Percentiles rank a stretch among this genome's conserved stretches.
These are phyloP conservation scores for Phytophthora idaei DNA, from an alignment of 352 stramenopile species.

Conservation along the genomic window DNA sequence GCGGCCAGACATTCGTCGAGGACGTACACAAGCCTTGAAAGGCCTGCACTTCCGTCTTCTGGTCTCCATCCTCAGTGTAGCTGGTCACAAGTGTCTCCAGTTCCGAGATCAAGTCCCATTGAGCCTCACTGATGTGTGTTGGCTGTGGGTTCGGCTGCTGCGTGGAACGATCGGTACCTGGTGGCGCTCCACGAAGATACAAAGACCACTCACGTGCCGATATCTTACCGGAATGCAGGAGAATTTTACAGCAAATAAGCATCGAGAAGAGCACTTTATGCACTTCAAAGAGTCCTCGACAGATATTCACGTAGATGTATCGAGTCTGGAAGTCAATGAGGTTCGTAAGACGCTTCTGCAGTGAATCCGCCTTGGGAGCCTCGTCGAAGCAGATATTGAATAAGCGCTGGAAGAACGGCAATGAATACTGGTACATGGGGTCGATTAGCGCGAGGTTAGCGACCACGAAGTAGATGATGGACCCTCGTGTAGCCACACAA, in stretches of 20 bases:
- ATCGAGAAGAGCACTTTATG: conserved; percentile 95
- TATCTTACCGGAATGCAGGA: conserved; percentile 83
- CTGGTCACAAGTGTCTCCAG: conserved; percentile 66
- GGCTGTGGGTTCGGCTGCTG: conserved; percentile 66
- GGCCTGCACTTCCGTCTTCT: conserved; percentile 26
- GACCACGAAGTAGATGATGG: conserved; percentile 96
- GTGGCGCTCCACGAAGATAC: conserved; percentile 79
- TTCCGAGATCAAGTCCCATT: conserved; percentile 87
- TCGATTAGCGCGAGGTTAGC: conserved; percentile 92
- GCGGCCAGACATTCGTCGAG: conserved; percentile 58
- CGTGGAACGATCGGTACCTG: conserved; percentile 22
- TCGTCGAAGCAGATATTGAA: conserved; percentile 93
- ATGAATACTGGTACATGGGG: conserved; percentile 96
- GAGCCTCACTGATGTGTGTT: conserved; percentile 64
- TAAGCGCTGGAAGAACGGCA: conserved; percentile 92
- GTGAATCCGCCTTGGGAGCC: conserved; percentile 52
- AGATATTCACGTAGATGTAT: conserved; percentile 95
- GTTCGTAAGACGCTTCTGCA: conserved; percentile 71
- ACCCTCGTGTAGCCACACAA: conserved; percentile 88
- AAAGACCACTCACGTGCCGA: conserved; percentile 85
- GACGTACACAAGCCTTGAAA: conserved; percentile 78
- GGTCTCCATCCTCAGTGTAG: conserved; percentile 12
- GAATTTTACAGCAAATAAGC: conserved; percentile 95
- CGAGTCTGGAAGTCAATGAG: conserved; percentile 91
- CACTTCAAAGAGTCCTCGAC: conserved; percentile 92